A percentile compares a stretch with the other conserved stretches of the same genome.
phyloP scores from a whole-genome alignment of 2,329 filamentous ascomycete genomes.

The Paraphoma sp. region DNA sequence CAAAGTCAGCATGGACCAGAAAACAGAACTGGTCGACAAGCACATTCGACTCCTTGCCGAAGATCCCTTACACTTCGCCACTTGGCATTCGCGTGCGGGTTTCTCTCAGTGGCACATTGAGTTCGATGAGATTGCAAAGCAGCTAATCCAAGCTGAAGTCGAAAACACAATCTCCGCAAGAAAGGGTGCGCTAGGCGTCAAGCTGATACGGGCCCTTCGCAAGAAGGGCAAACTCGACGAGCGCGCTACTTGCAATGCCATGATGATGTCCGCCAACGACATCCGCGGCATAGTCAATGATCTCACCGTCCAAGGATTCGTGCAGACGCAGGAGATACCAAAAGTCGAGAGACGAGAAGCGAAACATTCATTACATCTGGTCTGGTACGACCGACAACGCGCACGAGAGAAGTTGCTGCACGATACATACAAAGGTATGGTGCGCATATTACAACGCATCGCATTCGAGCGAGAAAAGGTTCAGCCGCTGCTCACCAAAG shows the following conservation, averaged over 20 bases:
- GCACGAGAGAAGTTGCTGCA: slow-evolving; percentile 75
- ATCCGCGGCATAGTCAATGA: slow-evolving; percentile 83
- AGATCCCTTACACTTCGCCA: slow-evolving; percentile 70
- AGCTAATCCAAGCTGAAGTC: slow-evolving; percentile 77
- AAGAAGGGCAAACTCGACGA: slow-evolving; percentile 95
- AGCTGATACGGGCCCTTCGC: slow-evolving; percentile 83
- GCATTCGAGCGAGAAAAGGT: slow-evolving; percentile 76
- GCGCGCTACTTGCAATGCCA: slow-evolving; percentile 80
- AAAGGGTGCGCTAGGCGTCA: slow-evolving; percentile 77
- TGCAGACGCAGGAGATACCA: slow-evolving; percentile 93
- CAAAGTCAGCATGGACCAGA: slow-evolving; percentile 30
- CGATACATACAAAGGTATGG: slow-evolving; percentile 88
- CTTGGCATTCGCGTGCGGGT: slow-evolving; percentile 68
- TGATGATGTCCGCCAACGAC: slow-evolving; percentile 83
- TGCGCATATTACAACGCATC: slow-evolving; percentile 81
- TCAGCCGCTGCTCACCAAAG: slow-evolving; percentile 76
- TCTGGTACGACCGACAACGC: slow-evolving; percentile 84
- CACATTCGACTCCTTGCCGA: slow-evolving; percentile 77
- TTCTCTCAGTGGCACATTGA: slow-evolving; percentile 83
- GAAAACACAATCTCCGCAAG: slow-evolving; percentile 81
- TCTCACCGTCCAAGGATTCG: slow-evolving; percentile 84
- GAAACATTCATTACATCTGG: slow-evolving; percentile 85
- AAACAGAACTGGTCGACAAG: slow-evolving; percentile 61
- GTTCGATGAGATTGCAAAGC: slow-evolving; percentile 74
- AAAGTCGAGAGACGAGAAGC: slow-evolving; percentile 83